These are phyloP conservation scores for Colletotrichum euphorbiae DNA, from an alignment of 2,329 filamentous ascomycete species.

Conservation along the genomic window DNA sequence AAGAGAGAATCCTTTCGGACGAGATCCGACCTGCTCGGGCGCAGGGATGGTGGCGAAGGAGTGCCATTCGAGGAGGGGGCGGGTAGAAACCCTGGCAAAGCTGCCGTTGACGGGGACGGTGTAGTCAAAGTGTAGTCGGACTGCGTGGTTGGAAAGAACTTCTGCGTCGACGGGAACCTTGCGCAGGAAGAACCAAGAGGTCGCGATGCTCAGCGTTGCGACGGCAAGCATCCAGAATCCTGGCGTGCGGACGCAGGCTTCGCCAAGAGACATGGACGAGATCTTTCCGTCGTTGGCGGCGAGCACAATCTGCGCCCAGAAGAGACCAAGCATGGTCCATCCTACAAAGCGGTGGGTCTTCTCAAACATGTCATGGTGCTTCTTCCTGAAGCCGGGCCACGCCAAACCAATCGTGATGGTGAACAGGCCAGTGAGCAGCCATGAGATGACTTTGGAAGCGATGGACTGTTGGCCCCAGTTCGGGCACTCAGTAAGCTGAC, in stretches of 20 bases:
- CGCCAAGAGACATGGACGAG: conserved; percentile 50
- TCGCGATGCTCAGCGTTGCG: conserved; percentile 73
- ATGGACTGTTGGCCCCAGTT: conserved; percentile 45
- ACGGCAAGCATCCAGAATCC: conserved; percentile 75
- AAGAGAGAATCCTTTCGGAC: conserved; percentile 68
- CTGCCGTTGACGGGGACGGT: conserved; percentile 61
- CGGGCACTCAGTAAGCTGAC: conserved; percentile 50
- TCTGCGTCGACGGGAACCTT: conserved; percentile 74
- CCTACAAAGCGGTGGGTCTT: conserved; percentile 56
- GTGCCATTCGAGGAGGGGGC: conserved; percentile 78
- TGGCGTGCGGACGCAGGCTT: conserved; percentile 53
- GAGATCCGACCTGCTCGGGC: conserved; percentile 44
- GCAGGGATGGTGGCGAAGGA: conserved; percentile 80
- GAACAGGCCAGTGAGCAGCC: conserved; percentile 68
- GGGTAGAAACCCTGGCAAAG: conserved; percentile 66
- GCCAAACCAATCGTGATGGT: conserved; percentile 69
- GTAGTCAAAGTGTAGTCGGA: conserved; percentile 77
- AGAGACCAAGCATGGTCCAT: conserved; percentile 67
- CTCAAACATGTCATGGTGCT: conserved; percentile 57
- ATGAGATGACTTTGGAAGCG: conserved; percentile 63
- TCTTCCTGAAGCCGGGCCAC: conserved; percentile 72
- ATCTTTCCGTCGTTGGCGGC: conserved; percentile 61
- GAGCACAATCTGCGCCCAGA: conserved; percentile 71
- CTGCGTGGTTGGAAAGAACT: conserved; percentile 77
- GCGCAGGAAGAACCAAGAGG: conserved; percentile 79